Conservation (phyloP, 768 basidiomycete species). For the Cyclocybe aegerita region DNA sequence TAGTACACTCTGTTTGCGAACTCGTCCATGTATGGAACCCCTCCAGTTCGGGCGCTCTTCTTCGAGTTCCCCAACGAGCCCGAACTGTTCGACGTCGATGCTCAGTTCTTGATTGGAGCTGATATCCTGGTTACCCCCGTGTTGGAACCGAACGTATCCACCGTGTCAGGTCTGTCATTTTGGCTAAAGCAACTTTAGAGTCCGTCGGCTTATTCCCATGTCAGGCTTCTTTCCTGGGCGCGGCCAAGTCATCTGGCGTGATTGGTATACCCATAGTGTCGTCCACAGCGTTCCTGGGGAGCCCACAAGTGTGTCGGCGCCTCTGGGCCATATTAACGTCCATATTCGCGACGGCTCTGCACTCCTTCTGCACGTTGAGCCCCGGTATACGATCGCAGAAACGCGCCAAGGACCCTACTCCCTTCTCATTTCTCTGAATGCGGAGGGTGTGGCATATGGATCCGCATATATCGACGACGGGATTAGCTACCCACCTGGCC, state of each 20-base stretch:
- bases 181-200: not conserved
- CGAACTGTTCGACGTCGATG: slow-evolving; percentile 58
- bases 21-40: slow-evolving; percentile 61
- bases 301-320: slow-evolving; percentile 56
- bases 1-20: slow-evolving; percentile 77
- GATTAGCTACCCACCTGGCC: slow-evolving; percentile 56
- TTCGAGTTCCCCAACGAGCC: slow-evolving; percentile 76
- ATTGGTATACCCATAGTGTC: slow-evolving; percentile 69
- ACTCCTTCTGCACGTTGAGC: slow-evolving; percentile 59
- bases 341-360: slow-evolving; percentile 72
- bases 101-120: slow-evolving; percentile 71
- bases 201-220: not conserved
- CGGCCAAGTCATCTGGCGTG: slow-evolving; percentile 60
- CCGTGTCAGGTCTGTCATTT: slow-evolving; percentile 54
- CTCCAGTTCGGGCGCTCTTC: slow-evolving; percentile 74
- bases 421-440: slow-evolving; percentile 56
- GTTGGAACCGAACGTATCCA: slow-evolving; percentile 62
- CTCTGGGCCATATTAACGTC: slow-evolving; percentile 74
- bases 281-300: slow-evolving; percentile 41
- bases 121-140: slow-evolving; percentile 80
- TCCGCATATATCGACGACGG: slow-evolving; percentile 73
- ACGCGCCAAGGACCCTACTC: slow-evolving; percentile 62
- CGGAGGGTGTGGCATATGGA: slow-evolving; percentile 52
- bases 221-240: slow-evolving; percentile 36
- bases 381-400: slow-evolving; percentile 68